phyloP scores from a whole-genome alignment of 306 rosid genomes.

The Cucumis melo region DNA sequence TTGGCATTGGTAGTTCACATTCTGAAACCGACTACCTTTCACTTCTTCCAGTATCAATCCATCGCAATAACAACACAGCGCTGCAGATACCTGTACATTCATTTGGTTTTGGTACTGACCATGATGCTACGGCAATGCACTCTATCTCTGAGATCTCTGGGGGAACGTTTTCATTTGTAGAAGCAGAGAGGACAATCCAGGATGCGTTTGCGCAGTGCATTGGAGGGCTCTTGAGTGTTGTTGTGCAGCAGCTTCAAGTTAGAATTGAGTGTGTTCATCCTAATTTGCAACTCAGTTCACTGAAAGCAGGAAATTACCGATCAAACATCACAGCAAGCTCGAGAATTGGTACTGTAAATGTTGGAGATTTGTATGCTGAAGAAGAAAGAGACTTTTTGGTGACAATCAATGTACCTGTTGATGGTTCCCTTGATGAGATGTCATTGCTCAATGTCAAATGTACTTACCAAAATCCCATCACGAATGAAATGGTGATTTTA shows the following conservation, averaged over 20 bases:
- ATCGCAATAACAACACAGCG: neutral
- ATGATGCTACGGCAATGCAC: slow-evolving; percentile 11
- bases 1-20: neutral
- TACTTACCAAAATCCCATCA: slow-evolving; percentile 1
- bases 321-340: neutral
- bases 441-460: slow-evolving; percentile 3
- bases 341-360: slow-evolving; percentile 2
- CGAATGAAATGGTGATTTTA: slow-evolving; percentile 1
- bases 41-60: slow-evolving; percentile 5
- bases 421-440: neutral
- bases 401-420: neutral
- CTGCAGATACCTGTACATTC: slow-evolving; percentile 11
- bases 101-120: slow-evolving; percentile 11
- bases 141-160: slow-evolving; percentile 12
- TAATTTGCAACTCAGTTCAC: slow-evolving; percentile 1
- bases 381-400: slow-evolving; percentile 14
- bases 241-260: slow-evolving; percentile 5
- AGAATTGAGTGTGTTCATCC: slow-evolving; percentile 10
- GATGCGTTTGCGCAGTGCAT: slow-evolving; percentile 14
- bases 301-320: slow-evolving; percentile 10
- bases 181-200: slow-evolving; percentile 7
- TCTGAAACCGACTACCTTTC: neutral
- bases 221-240: slow-evolving; percentile 12
- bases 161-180: slow-evolving; percentile 12
- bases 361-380: slow-evolving; percentile 15